Percentiles rank a stretch among this genome's conserved stretches.
These are phyloP conservation scores for Aspergillus indologenus DNA, from an alignment of 495 filamentous ascomycete genomes.

Conservation along the genomic window DNA sequence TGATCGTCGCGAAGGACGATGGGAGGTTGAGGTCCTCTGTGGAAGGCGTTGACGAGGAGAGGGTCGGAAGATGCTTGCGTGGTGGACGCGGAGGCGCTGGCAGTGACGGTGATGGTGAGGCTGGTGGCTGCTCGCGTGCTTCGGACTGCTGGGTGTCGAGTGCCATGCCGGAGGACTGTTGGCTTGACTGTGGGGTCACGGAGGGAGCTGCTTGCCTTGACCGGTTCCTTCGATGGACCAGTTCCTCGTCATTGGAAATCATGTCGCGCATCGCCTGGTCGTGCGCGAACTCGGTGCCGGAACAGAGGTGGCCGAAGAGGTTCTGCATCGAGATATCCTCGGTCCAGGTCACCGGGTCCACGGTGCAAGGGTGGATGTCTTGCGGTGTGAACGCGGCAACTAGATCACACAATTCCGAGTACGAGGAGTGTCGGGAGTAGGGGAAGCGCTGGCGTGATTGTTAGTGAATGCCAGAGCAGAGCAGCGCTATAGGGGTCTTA, in stretches of 20 bases:
- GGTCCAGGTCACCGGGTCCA: constrained; percentile 61
- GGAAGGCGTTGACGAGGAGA: not conserved
- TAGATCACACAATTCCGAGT: constrained; percentile 71
- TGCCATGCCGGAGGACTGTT: constrained; percentile 17
- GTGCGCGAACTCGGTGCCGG: constrained; percentile 56
- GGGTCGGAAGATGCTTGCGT: not conserved
- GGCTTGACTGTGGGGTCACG: constrained; percentile 22
- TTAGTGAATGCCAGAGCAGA: not conserved
- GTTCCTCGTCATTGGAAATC: constrained; percentile 17
- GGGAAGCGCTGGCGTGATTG: constrained; percentile 57
- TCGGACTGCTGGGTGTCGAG: constrained; percentile 8
- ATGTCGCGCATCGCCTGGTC: constrained; percentile 58
- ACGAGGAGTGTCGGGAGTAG: constrained; percentile 89
- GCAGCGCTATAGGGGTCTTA: constrained; percentile 2
- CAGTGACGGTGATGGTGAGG: too few species aligned
- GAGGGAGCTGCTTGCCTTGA: constrained; percentile 22
- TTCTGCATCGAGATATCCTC: constrained; percentile 56
- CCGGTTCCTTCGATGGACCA: constrained; percentile 24
- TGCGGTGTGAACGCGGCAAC: constrained; percentile 64
- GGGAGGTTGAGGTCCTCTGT: constrained; percentile 9
- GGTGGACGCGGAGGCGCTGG: constrained; percentile 1
- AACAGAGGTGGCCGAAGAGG: constrained; percentile 73
- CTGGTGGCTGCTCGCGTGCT: too few species aligned
- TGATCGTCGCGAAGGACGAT: constrained; percentile 14
- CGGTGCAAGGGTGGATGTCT: constrained; percentile 84